phyloP scores from a whole-genome alignment of 805 yeast species.

The Starmerella khaoyaiensis region DNA sequence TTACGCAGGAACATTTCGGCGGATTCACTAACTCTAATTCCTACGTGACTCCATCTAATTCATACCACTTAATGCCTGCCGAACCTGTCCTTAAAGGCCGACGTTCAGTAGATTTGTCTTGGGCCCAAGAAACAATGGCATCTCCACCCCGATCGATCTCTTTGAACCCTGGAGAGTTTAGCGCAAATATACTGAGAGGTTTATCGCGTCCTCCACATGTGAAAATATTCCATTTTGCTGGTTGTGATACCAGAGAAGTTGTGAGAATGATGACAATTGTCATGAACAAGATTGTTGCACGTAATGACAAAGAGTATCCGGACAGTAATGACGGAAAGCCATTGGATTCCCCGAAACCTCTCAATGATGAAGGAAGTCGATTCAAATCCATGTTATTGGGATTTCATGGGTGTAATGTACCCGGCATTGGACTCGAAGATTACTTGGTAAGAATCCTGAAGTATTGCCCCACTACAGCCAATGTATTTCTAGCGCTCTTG shows the following conservation, averaged over 20 bases:
- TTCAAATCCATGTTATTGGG: constrained; percentile 44
- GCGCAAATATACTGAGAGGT: constrained; percentile 11
- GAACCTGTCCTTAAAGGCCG: constrained; percentile 17
- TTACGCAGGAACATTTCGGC: not conserved
- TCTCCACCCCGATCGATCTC: constrained; percentile 13
- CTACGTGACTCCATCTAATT: too few relatives aligned
- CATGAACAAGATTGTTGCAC: constrained; percentile 74
- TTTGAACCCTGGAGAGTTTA: constrained; percentile 2
- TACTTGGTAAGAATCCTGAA: constrained; percentile 81
- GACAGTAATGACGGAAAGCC: constrained; percentile 30
- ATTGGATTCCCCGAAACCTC: constrained; percentile 18
- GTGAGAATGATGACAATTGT: constrained; percentile 75
- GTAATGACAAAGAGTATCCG: constrained; percentile 74
- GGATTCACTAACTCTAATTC: too few relatives aligned
- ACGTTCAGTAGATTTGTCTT: constrained; percentile 7
- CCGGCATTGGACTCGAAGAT: constrained; percentile 85
- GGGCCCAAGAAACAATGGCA: constrained; percentile 14
- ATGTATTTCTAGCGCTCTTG: constrained; percentile 76
- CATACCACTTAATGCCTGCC: constrained; percentile 9
- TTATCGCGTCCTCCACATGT: constrained; percentile 11
- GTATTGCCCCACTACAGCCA: constrained; percentile 97
- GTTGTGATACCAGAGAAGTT: constrained; percentile 68
- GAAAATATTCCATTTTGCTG: constrained; percentile 49
- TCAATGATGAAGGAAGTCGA: constrained; percentile 22
- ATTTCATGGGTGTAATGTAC: constrained; percentile 90